These are phyloP conservation scores for Mallotus japonicus DNA, from an alignment of 441 rosid species.

Conservation along the genomic window DNA sequence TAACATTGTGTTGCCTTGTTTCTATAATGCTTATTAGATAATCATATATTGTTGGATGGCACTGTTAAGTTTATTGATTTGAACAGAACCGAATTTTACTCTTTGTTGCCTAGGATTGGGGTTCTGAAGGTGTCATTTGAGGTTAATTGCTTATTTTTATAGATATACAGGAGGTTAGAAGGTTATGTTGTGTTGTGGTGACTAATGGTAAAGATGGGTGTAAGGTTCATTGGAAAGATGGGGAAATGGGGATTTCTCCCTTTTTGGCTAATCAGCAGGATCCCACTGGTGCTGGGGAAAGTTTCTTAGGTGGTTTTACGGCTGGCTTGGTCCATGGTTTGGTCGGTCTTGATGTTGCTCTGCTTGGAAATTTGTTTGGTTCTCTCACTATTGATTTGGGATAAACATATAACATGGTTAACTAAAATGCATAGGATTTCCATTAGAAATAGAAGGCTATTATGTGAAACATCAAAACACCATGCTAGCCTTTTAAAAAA, in stretches of 20 bases:
- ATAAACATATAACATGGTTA: background rate
- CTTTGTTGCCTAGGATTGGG: slow-evolving; percentile 55
- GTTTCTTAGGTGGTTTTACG: slow-evolving; percentile 75
- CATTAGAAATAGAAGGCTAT: slow-evolving; percentile 5
- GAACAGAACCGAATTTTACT: slow-evolving; percentile 53
- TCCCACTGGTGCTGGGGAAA: slow-evolving; percentile 96
- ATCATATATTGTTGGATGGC: no score
- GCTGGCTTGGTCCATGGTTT: slow-evolving; percentile 74
- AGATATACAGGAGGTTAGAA: slow-evolving; percentile 73
- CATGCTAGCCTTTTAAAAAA: background rate
- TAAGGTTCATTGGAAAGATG: slow-evolving; percentile 53
- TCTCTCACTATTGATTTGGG: slow-evolving; percentile 61
- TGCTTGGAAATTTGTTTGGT: slow-evolving; percentile 85
- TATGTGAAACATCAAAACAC: background rate
- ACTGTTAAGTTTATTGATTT: slow-evolving; percentile 56
- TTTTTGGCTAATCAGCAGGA: slow-evolving; percentile 74
- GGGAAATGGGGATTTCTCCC: slow-evolving; percentile 46
- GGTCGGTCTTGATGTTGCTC: slow-evolving; percentile 76
- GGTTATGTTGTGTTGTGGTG: slow-evolving; percentile 74
- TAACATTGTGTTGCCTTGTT: background rate
- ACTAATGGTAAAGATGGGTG: slow-evolving; percentile 83
- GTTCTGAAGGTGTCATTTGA: slow-evolving; percentile 82
- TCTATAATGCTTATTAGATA: no score
- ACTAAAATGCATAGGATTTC: background rate
- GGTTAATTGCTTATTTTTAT: slow-evolving; percentile 48